Conservation (phyloP, 1,284 basidiomycete genomes). For the Microbotryum violaceum region DNA sequence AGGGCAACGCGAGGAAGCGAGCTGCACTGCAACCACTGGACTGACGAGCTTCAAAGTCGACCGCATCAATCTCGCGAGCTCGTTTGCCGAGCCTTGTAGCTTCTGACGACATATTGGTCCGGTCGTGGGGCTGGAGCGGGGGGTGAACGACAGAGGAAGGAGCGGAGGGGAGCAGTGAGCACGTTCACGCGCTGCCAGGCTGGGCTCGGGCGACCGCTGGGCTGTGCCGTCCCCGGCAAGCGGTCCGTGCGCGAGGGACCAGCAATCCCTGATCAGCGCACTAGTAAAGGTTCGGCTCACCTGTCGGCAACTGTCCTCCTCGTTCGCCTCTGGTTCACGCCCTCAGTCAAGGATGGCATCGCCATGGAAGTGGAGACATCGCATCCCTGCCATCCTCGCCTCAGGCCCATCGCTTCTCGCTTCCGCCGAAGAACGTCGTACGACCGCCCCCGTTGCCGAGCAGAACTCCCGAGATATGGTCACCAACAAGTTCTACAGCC, state of each 20-base stretch:
- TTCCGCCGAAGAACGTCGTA: not conserved
- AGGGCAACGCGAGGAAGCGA: not conserved
- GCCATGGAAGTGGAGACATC: too few relatives aligned
- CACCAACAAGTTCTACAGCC: not conserved
- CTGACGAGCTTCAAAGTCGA: conserved; percentile 5
- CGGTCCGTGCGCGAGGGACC: too few relatives aligned
- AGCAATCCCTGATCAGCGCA: not conserved
- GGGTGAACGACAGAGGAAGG: not conserved
- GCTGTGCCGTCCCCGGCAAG: too few relatives aligned
- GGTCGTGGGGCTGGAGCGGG: not conserved
- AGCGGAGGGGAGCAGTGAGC: not conserved
- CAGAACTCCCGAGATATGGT: not conserved
- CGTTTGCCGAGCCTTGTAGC: conserved; percentile 5
- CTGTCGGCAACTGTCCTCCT: not conserved
- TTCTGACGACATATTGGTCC: not conserved
- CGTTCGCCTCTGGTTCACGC: too few relatives aligned
- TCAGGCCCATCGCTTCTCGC: not conserved
- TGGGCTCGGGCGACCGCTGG: too few relatives aligned
- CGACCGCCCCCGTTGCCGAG: not conserved
- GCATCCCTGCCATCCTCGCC: too few relatives aligned
- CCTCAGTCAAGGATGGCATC: too few relatives aligned
- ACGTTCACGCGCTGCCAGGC: too few relatives aligned
- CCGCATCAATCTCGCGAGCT: conserved; percentile 8
- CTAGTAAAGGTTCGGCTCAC: not conserved
- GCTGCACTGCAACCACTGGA: too few relatives aligned